Evolutionary conservation across 345 rosid species (phyloP), one percentile per base, ranked within the genome.

Genomic region (Citrus sinensis): DNA sequence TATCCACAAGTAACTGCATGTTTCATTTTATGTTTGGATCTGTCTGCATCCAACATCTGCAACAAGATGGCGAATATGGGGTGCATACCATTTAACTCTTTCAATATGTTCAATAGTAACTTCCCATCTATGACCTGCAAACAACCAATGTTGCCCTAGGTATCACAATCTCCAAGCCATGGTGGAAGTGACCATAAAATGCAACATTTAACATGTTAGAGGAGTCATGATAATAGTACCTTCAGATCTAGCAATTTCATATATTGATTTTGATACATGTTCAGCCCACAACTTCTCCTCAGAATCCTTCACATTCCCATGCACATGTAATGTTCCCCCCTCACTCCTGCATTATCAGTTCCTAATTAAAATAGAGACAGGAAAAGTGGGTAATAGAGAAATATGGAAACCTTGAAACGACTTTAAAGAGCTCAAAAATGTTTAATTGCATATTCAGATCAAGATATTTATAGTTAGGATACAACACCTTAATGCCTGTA

Each of bases 21-120:
- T 34, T 79, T 14, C 13, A 49, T 49, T 49, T 46, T 67, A 73
- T 72, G 59, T 63, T 16, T 63, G 74, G 62, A 82, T 40, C 70
- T 68, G 82, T 76, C 76, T 83, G 90, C 98, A 95, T 86, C 86
- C 83, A 42, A 95, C 88, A 75, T 95, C 99, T 2, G 90, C 94
- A 8, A 95, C 98, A 42, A 95, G 89, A 88, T 93, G 99, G 87
- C 94, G 96, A 73, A 95, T 84, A 75, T 92, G 93, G 2, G 99
- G 99, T 11, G 94, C 97, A 13, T 95, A 92, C 99, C 98, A 93
- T 87, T 95, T 93, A 75, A 95, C 99, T 79, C 91, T 92, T 87
- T 93, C 96, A 70, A 95, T 79, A 76, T 87, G 97, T 54, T 90
- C 92, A 35, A 90, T 67, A 7, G 80, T 78, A 13, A 95, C 90